These are phyloP conservation scores for Phycomyces nitens DNA, from an alignment of 192 early-diverging fungal species.

Conservation along the genomic window DNA sequence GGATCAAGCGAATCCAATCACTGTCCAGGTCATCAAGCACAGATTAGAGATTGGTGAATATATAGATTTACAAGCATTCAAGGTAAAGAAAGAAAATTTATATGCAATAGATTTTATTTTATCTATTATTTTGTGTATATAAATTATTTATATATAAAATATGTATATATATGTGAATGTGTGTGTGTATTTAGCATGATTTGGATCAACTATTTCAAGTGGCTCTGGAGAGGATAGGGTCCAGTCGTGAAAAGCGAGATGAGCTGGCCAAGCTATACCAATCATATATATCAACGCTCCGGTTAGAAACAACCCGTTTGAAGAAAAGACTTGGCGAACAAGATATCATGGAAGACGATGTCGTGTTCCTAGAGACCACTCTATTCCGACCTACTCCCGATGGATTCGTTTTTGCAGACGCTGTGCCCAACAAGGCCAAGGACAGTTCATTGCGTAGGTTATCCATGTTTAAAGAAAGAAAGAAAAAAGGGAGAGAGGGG, in stretches of 20 bases:
- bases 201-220: slow-evolving; percentile 9
- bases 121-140: neutral
- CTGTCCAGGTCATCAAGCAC: neutral
- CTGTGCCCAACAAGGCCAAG: neutral
- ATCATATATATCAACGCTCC: neutral
- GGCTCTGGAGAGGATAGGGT: slow-evolving; percentile 1
- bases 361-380: slow-evolving; percentile 11
- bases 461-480: neutral
- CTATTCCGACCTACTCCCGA: slow-evolving; percentile 43
- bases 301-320: slow-evolving; percentile 1
- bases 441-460: slow-evolving; percentile 19
- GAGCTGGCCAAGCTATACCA: slow-evolving; percentile 1
- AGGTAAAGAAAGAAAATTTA: slow-evolving; percentile 3
- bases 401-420: slow-evolving; percentile 47
- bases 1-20: neutral
- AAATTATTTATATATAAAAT: neutral
- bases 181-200: slow-evolving; percentile 14
- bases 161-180: too few relatives aligned
- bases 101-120: neutral
- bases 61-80: neutral
- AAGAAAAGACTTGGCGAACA: neutral
- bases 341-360: neutral
- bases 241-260: neutral
- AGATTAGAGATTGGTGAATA: slow-evolving; percentile 10
- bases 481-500: neutral